A percentile compares a stretch with the other conserved stretches of the same genome.
These are phyloP conservation scores for Hyaloscypha variabilis DNA, from an alignment of 495 filamentous ascomycete species.

Conservation along the genomic window DNA sequence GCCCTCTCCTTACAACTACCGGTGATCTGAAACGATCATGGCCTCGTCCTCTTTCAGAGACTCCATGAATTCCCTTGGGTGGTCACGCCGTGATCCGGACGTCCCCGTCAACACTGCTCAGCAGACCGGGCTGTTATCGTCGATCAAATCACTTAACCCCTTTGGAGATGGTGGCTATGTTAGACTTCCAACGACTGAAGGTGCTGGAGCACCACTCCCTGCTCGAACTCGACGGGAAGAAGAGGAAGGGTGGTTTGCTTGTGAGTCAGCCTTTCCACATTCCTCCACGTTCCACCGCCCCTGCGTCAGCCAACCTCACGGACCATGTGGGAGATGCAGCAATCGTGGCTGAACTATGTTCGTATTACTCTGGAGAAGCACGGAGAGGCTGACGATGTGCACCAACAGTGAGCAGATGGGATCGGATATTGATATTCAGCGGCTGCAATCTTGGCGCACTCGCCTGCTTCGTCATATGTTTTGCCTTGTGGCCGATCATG, in stretches of 20 bases:
- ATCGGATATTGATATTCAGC: conserved; percentile 87
- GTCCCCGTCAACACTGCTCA: conserved; percentile 75
- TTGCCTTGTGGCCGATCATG: conserved; percentile 82
- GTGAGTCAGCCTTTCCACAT: conserved; percentile 65
- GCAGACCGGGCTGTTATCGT: conserved; percentile 69
- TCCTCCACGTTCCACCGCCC: conserved; percentile 18
- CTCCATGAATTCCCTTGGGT: conserved; percentile 92
- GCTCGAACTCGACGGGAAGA: conserved; percentile 86
- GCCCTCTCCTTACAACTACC: conserved; percentile 16
- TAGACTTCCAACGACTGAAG: conserved; percentile 83
- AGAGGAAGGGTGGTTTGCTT: conserved; percentile 92
- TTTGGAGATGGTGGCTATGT: conserved; percentile 90
- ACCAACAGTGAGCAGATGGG: conserved; percentile 88
- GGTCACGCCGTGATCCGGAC: conserved; percentile 85
- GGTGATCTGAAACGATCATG: conserved; percentile 55
- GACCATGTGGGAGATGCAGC: conserved; percentile 30
- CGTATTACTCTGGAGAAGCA: conserved; percentile 17
- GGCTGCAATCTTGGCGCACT: conserved; percentile 90
- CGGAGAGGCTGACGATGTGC: conserved; percentile 22
- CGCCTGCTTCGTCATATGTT: conserved; percentile 90
- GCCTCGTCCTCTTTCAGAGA: conserved; percentile 88
- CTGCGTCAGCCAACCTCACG: conserved; percentile 31
- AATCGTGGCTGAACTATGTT: conserved; percentile 24
- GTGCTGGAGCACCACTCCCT: conserved; percentile 82
- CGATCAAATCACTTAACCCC: conserved; percentile 84